Evolutionary conservation across 257 asterid genomes (phyloP).

Genomic region (Solanum gracilifrons): DNA sequence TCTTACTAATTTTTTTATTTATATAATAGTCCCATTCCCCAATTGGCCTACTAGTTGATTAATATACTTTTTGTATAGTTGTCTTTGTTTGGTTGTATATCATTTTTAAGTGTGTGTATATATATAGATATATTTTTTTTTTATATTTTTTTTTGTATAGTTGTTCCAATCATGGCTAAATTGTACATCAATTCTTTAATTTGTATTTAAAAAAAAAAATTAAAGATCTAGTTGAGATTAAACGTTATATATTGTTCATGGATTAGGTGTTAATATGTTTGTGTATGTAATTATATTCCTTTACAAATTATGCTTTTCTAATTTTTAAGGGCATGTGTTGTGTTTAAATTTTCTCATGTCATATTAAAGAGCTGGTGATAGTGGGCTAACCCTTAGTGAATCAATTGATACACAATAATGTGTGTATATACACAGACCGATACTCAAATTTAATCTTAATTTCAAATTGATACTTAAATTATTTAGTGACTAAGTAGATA

Average conservation of each 20-base stretch:
- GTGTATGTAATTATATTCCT: background rate
- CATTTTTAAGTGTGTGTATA: background rate
- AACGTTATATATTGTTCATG: background rate
- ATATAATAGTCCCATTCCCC: background rate
- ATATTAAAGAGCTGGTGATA: background rate
- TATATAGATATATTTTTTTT: too few relatives aligned
- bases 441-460: background rate
- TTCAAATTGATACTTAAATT: background rate
- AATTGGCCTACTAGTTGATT: background rate
- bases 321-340: background rate
- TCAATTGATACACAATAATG: background rate
- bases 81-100: background rate
- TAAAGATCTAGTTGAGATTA: background rate
- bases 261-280: background rate
- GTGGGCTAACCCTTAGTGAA: background rate
- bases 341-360: background rate
- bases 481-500: background rate
- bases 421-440: background rate
- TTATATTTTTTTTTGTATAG: too few relatives aligned
- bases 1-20: background rate
- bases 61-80: background rate
- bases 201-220: background rate
- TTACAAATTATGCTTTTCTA: background rate
- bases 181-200: background rate
- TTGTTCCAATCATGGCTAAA: background rate